A percentile compares a stretch with the other conserved stretches of the same genome.
Evolutionary conservation across 169 alveolate genomes (phyloP).

Genomic region (Cryptosporidium muris): DNA sequence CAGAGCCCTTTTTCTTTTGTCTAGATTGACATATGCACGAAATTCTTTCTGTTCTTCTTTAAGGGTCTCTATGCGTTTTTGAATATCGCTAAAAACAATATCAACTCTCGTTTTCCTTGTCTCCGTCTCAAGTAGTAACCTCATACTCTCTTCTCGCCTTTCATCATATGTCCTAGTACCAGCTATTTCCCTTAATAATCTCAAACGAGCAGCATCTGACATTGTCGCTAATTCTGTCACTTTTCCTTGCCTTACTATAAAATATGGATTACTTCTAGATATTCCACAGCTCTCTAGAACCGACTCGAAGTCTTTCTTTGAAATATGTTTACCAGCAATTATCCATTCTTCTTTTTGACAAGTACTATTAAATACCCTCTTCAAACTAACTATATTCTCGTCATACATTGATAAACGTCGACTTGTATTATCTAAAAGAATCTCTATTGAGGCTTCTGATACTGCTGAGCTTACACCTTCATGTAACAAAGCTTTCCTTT

Average conservation of each 20-base stretch:
- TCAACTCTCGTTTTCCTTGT: constrained; percentile 75
- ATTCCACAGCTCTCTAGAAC: constrained; percentile 83
- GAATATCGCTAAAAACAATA: constrained; percentile 76
- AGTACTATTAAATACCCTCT: constrained; percentile 73
- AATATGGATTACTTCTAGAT: constrained; percentile 82
- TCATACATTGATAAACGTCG: constrained; percentile 79
- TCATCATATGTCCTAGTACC: constrained; percentile 84
- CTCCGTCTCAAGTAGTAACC: constrained; percentile 75
- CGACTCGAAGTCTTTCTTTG: constrained; percentile 80
- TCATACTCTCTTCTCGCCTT: constrained; percentile 78
- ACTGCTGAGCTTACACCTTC: constrained; percentile 80
- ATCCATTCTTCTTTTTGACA: constrained; percentile 79
- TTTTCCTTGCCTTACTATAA: constrained; percentile 83
- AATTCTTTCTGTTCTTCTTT: constrained; percentile 73
- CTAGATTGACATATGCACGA: constrained; percentile 70
- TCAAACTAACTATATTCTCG: constrained; percentile 76
- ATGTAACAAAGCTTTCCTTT: constrained; percentile 77
- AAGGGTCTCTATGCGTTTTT: constrained; percentile 72
- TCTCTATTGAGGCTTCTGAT: constrained; percentile 78
- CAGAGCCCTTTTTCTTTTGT: constrained; percentile 50
- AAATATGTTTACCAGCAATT: constrained; percentile 78
- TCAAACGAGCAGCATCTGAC: constrained; percentile 79
- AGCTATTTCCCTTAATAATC: constrained; percentile 79
- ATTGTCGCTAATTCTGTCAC: constrained; percentile 80
- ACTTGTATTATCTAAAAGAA: constrained; percentile 79